Conservation (phyloP, 2,329 filamentous ascomycete species). For the Diplodia corticola region DNA sequence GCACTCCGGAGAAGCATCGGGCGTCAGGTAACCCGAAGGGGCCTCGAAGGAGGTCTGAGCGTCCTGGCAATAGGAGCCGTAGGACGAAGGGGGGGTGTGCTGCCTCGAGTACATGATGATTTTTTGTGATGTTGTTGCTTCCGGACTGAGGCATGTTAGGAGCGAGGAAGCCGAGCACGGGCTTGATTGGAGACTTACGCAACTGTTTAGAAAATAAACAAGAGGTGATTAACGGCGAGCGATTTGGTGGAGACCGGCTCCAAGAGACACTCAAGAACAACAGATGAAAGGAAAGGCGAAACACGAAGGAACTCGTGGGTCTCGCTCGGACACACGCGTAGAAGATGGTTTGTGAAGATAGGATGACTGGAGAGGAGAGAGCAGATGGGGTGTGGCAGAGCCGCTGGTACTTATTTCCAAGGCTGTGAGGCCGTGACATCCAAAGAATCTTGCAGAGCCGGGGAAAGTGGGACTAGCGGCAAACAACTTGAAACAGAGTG, state of each 20-base stretch:
- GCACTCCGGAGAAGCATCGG: constrained; percentile 70
- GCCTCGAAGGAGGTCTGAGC: constrained; percentile 56
- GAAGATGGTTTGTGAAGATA: constrained; percentile 24
- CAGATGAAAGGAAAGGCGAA: constrained; percentile 24
- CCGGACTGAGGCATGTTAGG: constrained; percentile 36
- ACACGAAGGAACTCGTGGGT: constrained; percentile 40
- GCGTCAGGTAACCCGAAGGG: constrained; percentile 58
- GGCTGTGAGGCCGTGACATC: constrained; percentile 32
- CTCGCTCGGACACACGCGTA: constrained; percentile 9
- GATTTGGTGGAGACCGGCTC: constrained; percentile 50
- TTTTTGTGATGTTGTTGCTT: constrained; percentile 36
- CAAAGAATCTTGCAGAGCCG: constrained; percentile 25
- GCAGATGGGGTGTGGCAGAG: constrained; percentile 40
- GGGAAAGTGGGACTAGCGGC: constrained; percentile 32
- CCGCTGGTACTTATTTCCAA: constrained; percentile 39
- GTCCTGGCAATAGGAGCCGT: constrained; percentile 16
- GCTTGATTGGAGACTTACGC: constrained; percentile 32
- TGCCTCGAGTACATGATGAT: constrained; percentile 46
- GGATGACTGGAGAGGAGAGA: constrained; percentile 33
- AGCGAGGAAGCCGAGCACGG: neutral
- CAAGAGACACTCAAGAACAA: constrained; percentile 36
- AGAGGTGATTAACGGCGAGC: constrained; percentile 39
- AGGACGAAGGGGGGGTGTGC: constrained; percentile 44
- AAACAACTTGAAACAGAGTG: constrained; percentile 42
- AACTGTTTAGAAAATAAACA: constrained; percentile 28